Evolutionary conservation across 148 eudicot species (phyloP), one percentile per base, ranked within the genome.

Genomic region (Persicaria maculosa): DNA sequence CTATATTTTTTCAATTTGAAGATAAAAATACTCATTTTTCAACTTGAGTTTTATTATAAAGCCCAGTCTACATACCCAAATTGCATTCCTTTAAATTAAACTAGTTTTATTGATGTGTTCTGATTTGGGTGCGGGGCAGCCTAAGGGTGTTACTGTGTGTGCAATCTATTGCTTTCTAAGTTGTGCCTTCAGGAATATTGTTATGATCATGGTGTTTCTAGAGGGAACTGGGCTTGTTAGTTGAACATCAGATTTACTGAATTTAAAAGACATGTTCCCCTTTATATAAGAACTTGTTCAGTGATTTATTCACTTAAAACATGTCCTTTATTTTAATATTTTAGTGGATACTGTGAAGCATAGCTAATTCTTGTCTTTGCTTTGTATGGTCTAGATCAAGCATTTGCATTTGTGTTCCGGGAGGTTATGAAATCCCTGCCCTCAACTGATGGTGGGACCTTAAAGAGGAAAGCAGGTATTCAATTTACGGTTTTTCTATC

Each of bases 401-500:
- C 98, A 69, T 86, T 80, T 79, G 96, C 93, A 17, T 94, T 90
- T 80, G 98, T 94, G 20, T 94, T 79, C 81, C 93, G 97, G 58
- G 97, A 94, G 76, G 93, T 92, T 80, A 72, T 59, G 6, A 83
- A 78, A 74, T 83, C 90, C 46, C 16, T 73, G 75, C 81, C 85
- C 68, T 72, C 74, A 59, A 31, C 83, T 67, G 90, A 87, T 84
- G 83, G 79, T 58, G 77, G 79, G 14, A 7, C 16, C 58, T 82
- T 85, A 77, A 91, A 94, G 87, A 87, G 97, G 82, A 94, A 91
- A 90, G 80, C 92, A 81, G 98, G 98, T 94, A 85, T 67, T 25
- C 20, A n/a, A n/a, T n/a, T n/a, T n/a, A n/a, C n/a, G n/a, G 36
- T 31, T 31, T 31, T 31, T 31, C 1, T 31, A 31, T 31, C 2